Conservation (phyloP, 805 yeast species). For the Cyberlindnera petersonii region DNA sequence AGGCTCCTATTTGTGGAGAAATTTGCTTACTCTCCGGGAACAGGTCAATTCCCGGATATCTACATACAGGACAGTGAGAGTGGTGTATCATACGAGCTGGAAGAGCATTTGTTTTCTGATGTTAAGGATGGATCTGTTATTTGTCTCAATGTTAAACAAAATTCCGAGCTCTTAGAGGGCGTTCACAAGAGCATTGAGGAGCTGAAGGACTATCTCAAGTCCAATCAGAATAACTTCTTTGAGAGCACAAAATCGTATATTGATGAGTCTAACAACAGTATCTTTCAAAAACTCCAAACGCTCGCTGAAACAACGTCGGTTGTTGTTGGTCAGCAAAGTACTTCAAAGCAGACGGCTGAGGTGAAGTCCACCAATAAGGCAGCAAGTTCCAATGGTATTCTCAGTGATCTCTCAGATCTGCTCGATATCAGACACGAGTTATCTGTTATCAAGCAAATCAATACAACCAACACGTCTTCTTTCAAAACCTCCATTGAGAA, state of each 20-base stretch:
- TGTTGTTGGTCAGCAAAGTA: constrained; percentile 3
- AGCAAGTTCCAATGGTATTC: constrained; percentile 3
- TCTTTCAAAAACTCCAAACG: constrained; percentile 18
- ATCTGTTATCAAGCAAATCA: constrained; percentile 54
- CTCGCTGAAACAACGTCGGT: constrained; percentile 10
- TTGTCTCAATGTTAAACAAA: constrained; percentile 48
- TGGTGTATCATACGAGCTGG: constrained; percentile 73
- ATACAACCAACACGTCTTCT: constrained; percentile 38
- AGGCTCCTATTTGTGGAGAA: constrained; percentile 79
- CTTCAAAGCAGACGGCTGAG: background rate
- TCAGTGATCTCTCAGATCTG: constrained; percentile 24
- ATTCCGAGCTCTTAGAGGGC: constrained; percentile 16
- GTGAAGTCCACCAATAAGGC: background rate
- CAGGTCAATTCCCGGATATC: constrained; percentile 70
- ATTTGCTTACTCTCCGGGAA: constrained; percentile 78
- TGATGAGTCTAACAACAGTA: constrained; percentile 23
- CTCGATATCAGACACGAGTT: constrained; percentile 54
- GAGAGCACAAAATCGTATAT: constrained; percentile 22
- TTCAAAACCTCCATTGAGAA: constrained; percentile 41
- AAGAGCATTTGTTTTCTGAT: constrained; percentile 58
- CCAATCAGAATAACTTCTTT: constrained; percentile 14
- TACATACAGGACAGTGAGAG: constrained; percentile 60
- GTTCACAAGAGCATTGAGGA: constrained; percentile 20
- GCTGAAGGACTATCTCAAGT: constrained; percentile 14
- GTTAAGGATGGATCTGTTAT: constrained; percentile 58